Conservation (phyloP, 208 protist species). For the Trypanosomatidae sp. region DNA sequence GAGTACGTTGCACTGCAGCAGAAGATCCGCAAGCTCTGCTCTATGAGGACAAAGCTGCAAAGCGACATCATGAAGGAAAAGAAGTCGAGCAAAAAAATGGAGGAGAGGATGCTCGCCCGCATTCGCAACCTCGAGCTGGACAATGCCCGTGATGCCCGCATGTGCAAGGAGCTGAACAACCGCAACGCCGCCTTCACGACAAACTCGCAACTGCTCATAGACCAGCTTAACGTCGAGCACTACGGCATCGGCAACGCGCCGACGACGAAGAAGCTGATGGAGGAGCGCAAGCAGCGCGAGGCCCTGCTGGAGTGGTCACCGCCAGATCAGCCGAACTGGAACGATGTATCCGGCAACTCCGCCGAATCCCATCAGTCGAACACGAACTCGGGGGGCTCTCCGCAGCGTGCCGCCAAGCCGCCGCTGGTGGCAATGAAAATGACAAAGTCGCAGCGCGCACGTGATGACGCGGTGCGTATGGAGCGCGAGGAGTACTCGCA, state of each 20-base stretch:
- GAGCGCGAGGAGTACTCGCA: conserved; percentile 19
- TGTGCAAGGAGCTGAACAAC: conserved; percentile 66
- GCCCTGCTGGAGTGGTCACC: conserved; percentile 30
- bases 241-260: conserved; percentile 69
- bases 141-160: conserved; percentile 61
- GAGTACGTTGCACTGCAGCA: conserved; percentile 31
- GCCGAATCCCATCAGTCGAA: too few relatives aligned
- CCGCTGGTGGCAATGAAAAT: too few relatives aligned
- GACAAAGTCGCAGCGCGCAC: conserved; percentile 33
- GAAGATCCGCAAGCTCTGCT: conserved; percentile 63
- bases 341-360: too few relatives aligned
- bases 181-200: conserved; percentile 71
- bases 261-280: conserved; percentile 52
- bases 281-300: conserved; percentile 48
- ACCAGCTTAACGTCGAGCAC: conserved; percentile 79
- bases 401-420: too few relatives aligned
- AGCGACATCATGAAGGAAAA: conserved; percentile 46
- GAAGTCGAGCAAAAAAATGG: conserved; percentile 35
- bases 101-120: conserved; percentile 36
- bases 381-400: too few relatives aligned
- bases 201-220: conserved; percentile 64
- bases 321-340: too few relatives aligned
- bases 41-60: conserved; percentile 67
- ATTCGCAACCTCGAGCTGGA: conserved; percentile 53
- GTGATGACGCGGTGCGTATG: conserved; percentile 27